Percentiles rank a stretch among this genome's conserved stretches.
These are phyloP conservation scores for Arthrobotrys megalospora DNA, from an alignment of 2,329 filamentous ascomycete genomes.

Conservation along the genomic window DNA sequence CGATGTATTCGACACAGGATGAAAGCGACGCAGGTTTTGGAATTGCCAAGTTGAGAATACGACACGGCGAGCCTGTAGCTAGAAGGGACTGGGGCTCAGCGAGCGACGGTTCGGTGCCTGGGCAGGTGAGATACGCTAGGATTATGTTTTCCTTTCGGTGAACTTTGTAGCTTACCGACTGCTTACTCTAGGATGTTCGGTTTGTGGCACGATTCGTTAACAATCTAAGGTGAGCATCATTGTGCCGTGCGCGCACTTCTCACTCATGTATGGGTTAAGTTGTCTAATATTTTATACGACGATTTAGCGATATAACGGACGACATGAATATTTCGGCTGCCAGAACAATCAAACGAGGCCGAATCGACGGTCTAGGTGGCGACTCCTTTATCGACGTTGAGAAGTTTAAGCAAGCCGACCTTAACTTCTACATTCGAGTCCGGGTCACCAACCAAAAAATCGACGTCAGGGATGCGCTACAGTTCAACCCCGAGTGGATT, in stretches of 20 bases:
- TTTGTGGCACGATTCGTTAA: slow-evolving; percentile 49
- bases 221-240: slow-evolving; percentile 63
- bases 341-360: slow-evolving; percentile 67
- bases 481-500: slow-evolving; percentile 62
- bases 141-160: background rate
- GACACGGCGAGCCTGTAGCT: slow-evolving; percentile 44
- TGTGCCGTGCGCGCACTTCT: slow-evolving; percentile 44
- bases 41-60: slow-evolving; percentile 44
- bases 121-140: slow-evolving; percentile 28
- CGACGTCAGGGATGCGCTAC: slow-evolving; percentile 62
- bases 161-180: background rate
- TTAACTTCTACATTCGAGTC: slow-evolving; percentile 65
- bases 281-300: slow-evolving; percentile 64
- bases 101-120: slow-evolving; percentile 45
- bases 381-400: slow-evolving; percentile 56
- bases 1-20: slow-evolving; percentile 13
- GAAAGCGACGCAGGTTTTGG: slow-evolving; percentile 9
- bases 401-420: slow-evolving; percentile 64
- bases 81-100: slow-evolving; percentile 51
- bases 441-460: slow-evolving; percentile 65
- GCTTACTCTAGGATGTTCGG: slow-evolving; percentile 45
- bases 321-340: slow-evolving; percentile 67
- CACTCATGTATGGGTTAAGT: slow-evolving; percentile 39
- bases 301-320: slow-evolving; percentile 66
- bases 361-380: slow-evolving; percentile 65